Evolutionary conservation across 1,284 basidiomycete genomes (phyloP), one percentile per base, ranked within the genome.

Genomic region (Pterula multifida): DNA sequence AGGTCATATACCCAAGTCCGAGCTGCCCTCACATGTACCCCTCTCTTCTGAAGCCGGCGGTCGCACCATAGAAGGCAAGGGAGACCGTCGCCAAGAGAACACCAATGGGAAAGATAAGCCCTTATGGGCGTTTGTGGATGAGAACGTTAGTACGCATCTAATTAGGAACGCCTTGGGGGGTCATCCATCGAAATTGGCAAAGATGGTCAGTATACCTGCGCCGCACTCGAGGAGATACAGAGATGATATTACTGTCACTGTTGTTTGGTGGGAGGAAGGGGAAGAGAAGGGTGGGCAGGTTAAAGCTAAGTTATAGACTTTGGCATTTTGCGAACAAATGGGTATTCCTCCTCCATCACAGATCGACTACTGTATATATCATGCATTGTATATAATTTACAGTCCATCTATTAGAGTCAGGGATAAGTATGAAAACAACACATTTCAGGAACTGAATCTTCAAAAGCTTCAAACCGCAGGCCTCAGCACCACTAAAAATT

Each of bases 91-190:
- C 13, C 60, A 61, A 13, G 45, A 25, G 21, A 44, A 19, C 6
- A 6, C 6, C 6, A 24, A 44, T 17, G 13, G n/a, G 26, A 59
- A 62, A 9, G 58, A 61, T 12, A 54, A 70, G 42, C 79, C 76
- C 13, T 69, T 72, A 17, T 94, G 90, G 88, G 76, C 80, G 12
- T 96, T 91, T 61, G 79, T 79, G 53, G 94, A 98, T 63, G 79
- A 81, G 26, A 93, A 97, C 61, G 69, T 92, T 50, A 80, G 88
- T 49, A 85, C 91, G 15, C 96, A 98, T 66, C 71, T 98, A 32
- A 92, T 98, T 54, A 76, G 95, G 55, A 98, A 98, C 61, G 90
- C 92, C 12, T 80, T 98, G 53, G 94, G 90, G 24, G 91, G 80
- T 0, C 81, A 96, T 61, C 72, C 78, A 53, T 68, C 68, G 52